These are phyloP conservation scores for Lachancea meyersii DNA, from an alignment of 805 yeast species.

Conservation along the genomic window DNA sequence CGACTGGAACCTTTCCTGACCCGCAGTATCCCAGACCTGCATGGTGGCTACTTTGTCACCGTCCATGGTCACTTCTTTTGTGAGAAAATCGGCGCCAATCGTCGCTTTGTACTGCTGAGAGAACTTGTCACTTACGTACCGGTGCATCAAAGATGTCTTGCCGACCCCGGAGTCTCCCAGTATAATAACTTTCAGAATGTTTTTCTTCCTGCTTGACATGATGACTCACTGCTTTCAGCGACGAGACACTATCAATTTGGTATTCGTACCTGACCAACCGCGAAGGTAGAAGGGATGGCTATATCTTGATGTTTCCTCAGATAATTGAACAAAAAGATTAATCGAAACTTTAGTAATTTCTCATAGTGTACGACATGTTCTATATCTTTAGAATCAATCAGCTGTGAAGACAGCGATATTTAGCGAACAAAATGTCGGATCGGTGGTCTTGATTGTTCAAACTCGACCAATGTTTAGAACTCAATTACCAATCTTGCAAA, in stretches of 20 bases:
- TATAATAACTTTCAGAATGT: slow-evolving; percentile 78
- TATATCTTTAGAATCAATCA: no score
- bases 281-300: neutral
- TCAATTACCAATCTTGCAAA: no score
- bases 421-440: no score
- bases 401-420: no score
- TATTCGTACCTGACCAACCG: no score
- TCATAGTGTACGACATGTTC: neutral
- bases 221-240: no score
- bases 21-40: slow-evolving; percentile 98
- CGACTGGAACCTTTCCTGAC: slow-evolving; percentile 95
- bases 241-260: no score
- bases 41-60: slow-evolving; percentile 47
- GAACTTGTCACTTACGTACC: slow-evolving; percentile 90
- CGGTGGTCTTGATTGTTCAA: no score
- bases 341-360: no score
- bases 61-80: slow-evolving; percentile 83
- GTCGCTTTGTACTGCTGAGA: slow-evolving; percentile 96
- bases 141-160: slow-evolving; percentile 94
- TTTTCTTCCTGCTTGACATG: slow-evolving; percentile 54
- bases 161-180: slow-evolving; percentile 98
- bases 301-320: neutral
- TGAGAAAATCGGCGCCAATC: slow-evolving; percentile 93
- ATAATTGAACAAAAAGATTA: neutral
- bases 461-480: no score